phyloP scores from a whole-genome alignment of 2,329 filamentous ascomycete species.

The Talaromyces sp. region DNA sequence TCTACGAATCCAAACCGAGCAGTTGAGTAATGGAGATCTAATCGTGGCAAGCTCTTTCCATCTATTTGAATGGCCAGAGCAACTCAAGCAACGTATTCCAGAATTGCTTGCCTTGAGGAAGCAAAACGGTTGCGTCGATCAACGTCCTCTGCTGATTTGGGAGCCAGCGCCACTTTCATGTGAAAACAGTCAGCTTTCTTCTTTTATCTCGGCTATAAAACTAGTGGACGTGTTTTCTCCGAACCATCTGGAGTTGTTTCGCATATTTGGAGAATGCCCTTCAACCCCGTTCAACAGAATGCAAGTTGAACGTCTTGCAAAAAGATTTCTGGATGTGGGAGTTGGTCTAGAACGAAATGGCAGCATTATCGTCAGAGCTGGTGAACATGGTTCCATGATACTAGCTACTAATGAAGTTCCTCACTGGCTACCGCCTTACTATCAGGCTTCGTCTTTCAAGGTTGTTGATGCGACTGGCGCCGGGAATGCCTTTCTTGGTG shows the following conservation, averaged over 20 bases:
- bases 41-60: too few relatives aligned
- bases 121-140: not conserved
- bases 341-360: not conserved
- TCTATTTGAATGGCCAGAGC: too few relatives aligned
- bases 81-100: too few relatives aligned
- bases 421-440: not conserved
- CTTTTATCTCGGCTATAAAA: not conserved
- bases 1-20: too few relatives aligned
- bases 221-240: not conserved
- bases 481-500: constrained; percentile 38
- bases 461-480: constrained; percentile 37
- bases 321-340: not conserved
- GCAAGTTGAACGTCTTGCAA: not conserved
- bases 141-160: not conserved
- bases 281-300: not conserved
- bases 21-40: too few relatives aligned
- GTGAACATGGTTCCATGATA: not conserved
- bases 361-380: not conserved
- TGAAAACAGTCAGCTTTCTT: not conserved
- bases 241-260: not conserved
- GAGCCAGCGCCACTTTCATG: not conserved
- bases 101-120: too few relatives aligned
- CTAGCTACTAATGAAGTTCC: not conserved
- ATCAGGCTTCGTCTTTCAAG: constrained; percentile 3
- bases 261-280: not conserved